phyloP scores from a whole-genome alignment of 306 rosid species.

The Cucumis hystrix region DNA sequence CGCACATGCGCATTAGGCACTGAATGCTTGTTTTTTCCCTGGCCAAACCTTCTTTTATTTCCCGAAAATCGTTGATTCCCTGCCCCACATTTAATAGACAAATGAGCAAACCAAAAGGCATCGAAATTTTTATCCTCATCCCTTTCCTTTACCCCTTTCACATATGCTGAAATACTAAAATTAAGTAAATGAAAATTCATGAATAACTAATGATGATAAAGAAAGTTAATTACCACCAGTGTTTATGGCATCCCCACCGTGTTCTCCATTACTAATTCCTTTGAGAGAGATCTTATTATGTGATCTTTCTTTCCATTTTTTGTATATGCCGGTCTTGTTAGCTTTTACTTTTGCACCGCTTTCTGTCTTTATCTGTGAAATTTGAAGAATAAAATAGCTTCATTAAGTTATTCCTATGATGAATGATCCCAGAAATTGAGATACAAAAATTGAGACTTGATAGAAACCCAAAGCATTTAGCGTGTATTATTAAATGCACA shows the following conservation, averaged over 20 bases:
- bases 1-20: neutral
- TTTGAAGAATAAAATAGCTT: slow-evolving; percentile 7
- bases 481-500: neutral
- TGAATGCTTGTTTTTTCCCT: neutral
- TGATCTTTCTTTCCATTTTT: slow-evolving; percentile 75
- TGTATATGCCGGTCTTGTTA: slow-evolving; percentile 74
- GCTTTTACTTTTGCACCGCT: slow-evolving; percentile 75
- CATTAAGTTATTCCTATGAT: neutral
- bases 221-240: slow-evolving; percentile 28
- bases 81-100: neutral
- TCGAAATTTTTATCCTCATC: neutral
- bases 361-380: slow-evolving; percentile 67
- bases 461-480: neutral
- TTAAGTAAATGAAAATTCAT: neutral
- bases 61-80: neutral
- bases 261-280: slow-evolving; percentile 39
- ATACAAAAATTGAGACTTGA: neutral
- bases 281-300: slow-evolving; percentile 48
- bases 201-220: neutral
- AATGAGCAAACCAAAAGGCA: neutral
- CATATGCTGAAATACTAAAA: neutral
- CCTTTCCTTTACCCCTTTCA: neutral
- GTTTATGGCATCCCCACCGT: slow-evolving; percentile 26
- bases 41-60: neutral
- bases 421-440: neutral